Base-by-base conservation (phyloP, 78 protist species). In the Planoprotostelium fungivorum region DNA sequence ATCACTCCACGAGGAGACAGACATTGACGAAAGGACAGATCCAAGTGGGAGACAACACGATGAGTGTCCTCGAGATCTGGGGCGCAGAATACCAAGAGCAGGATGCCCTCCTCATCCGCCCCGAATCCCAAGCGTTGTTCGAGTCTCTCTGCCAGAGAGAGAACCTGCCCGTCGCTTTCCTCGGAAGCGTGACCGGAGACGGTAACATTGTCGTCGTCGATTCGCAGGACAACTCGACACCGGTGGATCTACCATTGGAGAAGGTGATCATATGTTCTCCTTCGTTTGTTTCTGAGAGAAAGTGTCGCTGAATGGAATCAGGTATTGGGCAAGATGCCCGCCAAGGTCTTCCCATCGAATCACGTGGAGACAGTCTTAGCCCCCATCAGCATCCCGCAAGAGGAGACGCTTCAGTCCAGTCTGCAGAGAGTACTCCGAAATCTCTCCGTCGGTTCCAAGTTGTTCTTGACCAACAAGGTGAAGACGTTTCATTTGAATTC, bases 11-110 rank as follows among this genome's bases (percentile, higher is more conserved):
- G n/a, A n/a, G n/a, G n/a, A n/a, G 5, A 51, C 16, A 16, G 16
- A 51, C 16, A 51, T 51, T 51, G 73, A 51, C 16, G 73, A 51
- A 51, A 51, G 1, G 89, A 90, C 84, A 63, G 87, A 28, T 73
- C 88, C 73, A 10, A 87, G 88, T 90, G 29, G 96, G 96, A 51
- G 96, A 94, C 89, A 91, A 88, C 63, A 91, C 96, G 1, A 28
- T 96, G 85, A 92, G 96, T 0, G 97, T 95, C 0, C 91, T 92
- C 92, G 98, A 96, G 88, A 91, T 96, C 34, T 96, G 98, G 98
- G 97, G 95, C 38, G 97, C 98, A 0, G 98, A 96, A 90, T 96
- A 96, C 90, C 98, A 96, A 87, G 98, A 96, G 89, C 94, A 95
- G 83, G 86, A 93, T 88, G 96, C 96, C 0, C 83, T 93, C 28